Percentiles rank a stretch among this genome's conserved stretches.
Conservation (phyloP, 2,329 filamentous ascomycete genomes). For the Lizonia empirigonia region DNA sequence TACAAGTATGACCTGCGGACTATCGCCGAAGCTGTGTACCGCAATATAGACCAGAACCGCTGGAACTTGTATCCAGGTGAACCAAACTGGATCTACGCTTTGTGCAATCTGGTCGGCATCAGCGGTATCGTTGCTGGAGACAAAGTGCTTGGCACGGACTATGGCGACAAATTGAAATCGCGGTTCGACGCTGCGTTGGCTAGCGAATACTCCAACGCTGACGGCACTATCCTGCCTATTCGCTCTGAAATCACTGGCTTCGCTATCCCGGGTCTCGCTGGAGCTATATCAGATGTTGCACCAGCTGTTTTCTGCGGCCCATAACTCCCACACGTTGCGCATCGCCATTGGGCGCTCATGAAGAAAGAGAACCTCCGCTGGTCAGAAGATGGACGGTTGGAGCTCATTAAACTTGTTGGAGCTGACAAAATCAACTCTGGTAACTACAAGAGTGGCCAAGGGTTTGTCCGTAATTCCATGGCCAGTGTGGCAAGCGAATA, state of each 20-base stretch:
- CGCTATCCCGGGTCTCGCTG: conserved; percentile 24
- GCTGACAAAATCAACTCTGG: conserved; percentile 25
- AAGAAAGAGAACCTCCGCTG: conserved; percentile 18
- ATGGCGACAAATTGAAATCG: conserved; percentile 7
- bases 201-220: conserved; percentile 23
- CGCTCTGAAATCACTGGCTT: conserved; percentile 27
- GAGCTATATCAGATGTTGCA: conserved; percentile 19
- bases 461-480: conserved; percentile 13
- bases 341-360: conserved; percentile 23
- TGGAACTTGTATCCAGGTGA: conserved; percentile 27
- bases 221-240: conserved; percentile 26
- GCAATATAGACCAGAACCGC: conserved; percentile 16
- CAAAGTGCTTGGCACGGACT: conserved; percentile 15
- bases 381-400: conserved; percentile 9
- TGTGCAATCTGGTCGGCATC: conserved; percentile 25
- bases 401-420: conserved; percentile 20
- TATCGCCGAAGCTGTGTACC: conserved; percentile 19
- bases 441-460: conserved; percentile 23
- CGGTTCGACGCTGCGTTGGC: conserved; percentile 19
- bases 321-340: conserved; percentile 20
- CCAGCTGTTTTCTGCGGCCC: conserved; percentile 14
- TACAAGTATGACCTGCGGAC: conserved; percentile 20
- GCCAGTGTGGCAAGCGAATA: conserved; percentile 21
- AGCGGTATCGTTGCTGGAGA: conserved; percentile 17
- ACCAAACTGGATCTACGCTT: conserved; percentile 28